A percentile compares a stretch with the other conserved stretches of the same genome.
Evolutionary conservation across 2,329 filamentous ascomycete genomes (phyloP).

Genomic region (Lachnellula occidentalis): DNA sequence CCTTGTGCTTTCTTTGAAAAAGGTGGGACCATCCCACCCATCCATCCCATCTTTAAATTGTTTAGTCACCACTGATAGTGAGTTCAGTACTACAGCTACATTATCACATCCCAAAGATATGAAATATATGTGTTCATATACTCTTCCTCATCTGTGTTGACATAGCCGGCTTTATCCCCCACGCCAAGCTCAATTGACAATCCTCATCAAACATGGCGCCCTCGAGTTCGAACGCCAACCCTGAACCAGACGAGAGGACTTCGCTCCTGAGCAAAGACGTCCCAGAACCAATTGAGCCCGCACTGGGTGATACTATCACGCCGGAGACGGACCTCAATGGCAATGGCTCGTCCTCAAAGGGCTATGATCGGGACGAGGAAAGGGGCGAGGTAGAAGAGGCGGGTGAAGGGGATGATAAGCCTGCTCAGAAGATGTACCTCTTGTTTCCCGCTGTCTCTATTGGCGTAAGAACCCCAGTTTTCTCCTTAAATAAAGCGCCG

Average conservation of each 20-base stretch:
- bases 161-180: no score
- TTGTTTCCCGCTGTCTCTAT: slow-evolving; percentile 57
- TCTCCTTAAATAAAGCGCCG: background rate
- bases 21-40: no score
- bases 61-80: no score
- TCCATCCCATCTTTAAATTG: no score
- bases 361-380: slow-evolving; percentile 12
- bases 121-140: no score
- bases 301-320: background rate
- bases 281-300: background rate
- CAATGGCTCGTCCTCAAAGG: background rate
- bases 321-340: background rate
- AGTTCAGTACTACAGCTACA: no score
- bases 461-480: slow-evolving; percentile 41
- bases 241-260: slow-evolving; percentile 4
- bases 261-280: slow-evolving; percentile 1
- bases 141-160: no score
- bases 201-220: no score
- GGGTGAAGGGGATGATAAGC: slow-evolving; percentile 17
- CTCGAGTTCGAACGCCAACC: background rate
- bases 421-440: slow-evolving; percentile 44
- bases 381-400: slow-evolving; percentile 9
- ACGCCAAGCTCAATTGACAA: no score
- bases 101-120: no score
- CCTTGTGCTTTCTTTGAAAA: no score